These are phyloP conservation scores for Leptomonas pyrrhocoris DNA, from an alignment of 208 protist genomes.

Conservation along the genomic window DNA sequence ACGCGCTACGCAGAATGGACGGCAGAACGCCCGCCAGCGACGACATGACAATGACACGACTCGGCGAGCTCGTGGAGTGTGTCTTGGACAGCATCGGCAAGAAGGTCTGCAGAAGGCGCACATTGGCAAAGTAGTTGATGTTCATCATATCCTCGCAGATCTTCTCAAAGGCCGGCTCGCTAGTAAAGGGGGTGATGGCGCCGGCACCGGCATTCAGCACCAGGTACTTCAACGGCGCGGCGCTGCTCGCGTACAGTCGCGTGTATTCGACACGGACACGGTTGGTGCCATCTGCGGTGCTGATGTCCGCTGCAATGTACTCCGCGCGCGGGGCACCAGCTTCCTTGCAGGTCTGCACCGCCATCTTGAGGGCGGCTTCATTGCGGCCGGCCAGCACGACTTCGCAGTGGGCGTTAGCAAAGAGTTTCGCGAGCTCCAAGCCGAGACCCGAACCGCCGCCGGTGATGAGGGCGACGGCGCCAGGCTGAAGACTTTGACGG, in stretches of 20 bases:
- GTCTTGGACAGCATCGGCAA: slow-evolving; percentile 53
- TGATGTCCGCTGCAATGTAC: slow-evolving; percentile 70
- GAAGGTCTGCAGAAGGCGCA: slow-evolving; percentile 72
- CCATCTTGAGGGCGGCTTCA: slow-evolving; percentile 35
- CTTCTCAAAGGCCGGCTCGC: slow-evolving; percentile 46
- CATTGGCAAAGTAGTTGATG: slow-evolving; percentile 89
- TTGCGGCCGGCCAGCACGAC: slow-evolving; percentile 84
- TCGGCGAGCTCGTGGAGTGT: slow-evolving; percentile 42
- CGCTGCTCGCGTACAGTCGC: slow-evolving; percentile 22
- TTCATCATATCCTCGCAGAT: slow-evolving; percentile 78
- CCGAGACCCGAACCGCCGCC: slow-evolving; percentile 77
- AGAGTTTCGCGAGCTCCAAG: slow-evolving; percentile 66
- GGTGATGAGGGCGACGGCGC: slow-evolving; percentile 75
- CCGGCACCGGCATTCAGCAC: slow-evolving; percentile 85
- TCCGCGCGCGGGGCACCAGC: slow-evolving; percentile 57
- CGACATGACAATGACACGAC: slow-evolving; percentile 75
- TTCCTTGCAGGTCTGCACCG: slow-evolving; percentile 40
- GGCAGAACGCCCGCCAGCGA: slow-evolving; percentile 82
- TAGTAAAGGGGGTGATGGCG: slow-evolving; percentile 73
- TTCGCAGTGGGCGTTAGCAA: slow-evolving; percentile 51
- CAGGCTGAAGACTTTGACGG: slow-evolving; percentile 35
- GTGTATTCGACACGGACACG: slow-evolving; percentile 33
- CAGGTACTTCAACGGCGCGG: slow-evolving; percentile 58
- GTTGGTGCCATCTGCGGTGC: slow-evolving; percentile 39
- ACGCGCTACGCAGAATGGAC: slow-evolving; percentile 73